A percentile compares a stretch with the other conserved stretches of the same genome.
phyloP scores from a whole-genome alignment of 192 early-diverging fungal species.

The Backusella luteola region DNA sequence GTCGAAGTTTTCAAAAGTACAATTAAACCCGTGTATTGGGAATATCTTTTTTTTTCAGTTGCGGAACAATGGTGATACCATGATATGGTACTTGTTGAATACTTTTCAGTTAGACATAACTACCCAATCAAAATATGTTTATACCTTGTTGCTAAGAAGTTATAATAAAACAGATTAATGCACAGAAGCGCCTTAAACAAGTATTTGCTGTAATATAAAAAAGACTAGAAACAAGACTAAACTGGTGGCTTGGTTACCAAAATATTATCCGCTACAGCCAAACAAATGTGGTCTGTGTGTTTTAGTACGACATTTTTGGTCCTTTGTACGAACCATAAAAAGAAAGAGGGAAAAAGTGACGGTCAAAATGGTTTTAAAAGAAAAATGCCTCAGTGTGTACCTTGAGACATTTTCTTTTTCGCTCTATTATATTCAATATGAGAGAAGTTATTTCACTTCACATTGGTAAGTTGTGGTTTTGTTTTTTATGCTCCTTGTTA shows the following conservation, averaged over 20 bases:
- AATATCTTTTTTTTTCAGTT: not conserved
- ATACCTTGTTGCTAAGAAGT: not conserved
- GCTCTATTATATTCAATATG: constrained; percentile 39
- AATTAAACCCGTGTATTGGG: not conserved
- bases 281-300: not conserved
- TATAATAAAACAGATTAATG: no score
- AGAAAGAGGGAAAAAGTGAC: not conserved
- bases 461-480: constrained; percentile 41
- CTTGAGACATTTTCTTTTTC: not conserved
- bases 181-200: no score
- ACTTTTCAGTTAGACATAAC: not conserved
- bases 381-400: not conserved
- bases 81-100: no score
- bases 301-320: not conserved
- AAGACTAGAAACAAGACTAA: not conserved
- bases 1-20: not conserved
- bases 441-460: constrained; percentile 83
- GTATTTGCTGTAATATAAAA: not conserved
- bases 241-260: not conserved
- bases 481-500: no score
- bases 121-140: not conserved
- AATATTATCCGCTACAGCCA: not conserved
- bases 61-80: not conserved
- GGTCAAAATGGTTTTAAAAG: not conserved
- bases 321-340: not conserved